phyloP scores from a whole-genome alignment of 225 moss, liverwort and hornwort genomes.

The Physcomitrellopsis africana region DNA sequence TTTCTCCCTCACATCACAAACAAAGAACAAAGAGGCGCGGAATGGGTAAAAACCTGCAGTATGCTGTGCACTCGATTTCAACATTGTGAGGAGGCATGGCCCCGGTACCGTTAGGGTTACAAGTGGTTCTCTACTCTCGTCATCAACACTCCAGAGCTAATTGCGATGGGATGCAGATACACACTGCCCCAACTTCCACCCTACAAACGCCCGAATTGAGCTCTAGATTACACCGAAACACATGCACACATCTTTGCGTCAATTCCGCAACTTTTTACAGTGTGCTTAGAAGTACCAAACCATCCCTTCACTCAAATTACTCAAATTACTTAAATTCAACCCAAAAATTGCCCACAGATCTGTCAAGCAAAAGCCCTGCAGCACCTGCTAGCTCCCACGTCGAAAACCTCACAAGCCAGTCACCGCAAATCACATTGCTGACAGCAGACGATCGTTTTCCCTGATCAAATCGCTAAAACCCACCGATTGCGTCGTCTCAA shows the following conservation, averaged over 20 bases:
- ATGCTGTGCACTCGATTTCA: slow-evolving; percentile 95
- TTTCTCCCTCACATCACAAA: not conserved
- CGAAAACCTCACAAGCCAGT: not conserved
- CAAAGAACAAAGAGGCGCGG: not conserved
- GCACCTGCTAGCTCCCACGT: not conserved
- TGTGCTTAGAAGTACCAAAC: not conserved
- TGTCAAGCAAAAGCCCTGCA: not conserved
- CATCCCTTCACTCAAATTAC: not conserved
- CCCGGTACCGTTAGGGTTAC: slow-evolving; percentile 23
- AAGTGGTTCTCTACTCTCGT: slow-evolving; percentile 10
- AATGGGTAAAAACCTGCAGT: slow-evolving; percentile 70
- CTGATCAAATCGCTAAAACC: not conserved
- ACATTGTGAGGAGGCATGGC: slow-evolving; percentile 71
- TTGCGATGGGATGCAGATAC: not conserved
- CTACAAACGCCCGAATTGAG: not conserved
- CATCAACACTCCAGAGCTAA: not conserved
- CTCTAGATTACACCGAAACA: not conserved
- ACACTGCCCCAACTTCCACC: slow-evolving; percentile 12
- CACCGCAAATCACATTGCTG: not conserved
- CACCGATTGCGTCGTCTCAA: not conserved
- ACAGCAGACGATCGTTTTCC: not conserved
- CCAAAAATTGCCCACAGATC: not conserved
- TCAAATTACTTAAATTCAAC: too few species aligned
- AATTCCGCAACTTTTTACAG: not conserved
- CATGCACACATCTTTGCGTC: not conserved